These are phyloP conservation scores for Oryza longistaminata DNA, from an alignment of 176 grass and related monocot genomes.

Conservation along the genomic window DNA sequence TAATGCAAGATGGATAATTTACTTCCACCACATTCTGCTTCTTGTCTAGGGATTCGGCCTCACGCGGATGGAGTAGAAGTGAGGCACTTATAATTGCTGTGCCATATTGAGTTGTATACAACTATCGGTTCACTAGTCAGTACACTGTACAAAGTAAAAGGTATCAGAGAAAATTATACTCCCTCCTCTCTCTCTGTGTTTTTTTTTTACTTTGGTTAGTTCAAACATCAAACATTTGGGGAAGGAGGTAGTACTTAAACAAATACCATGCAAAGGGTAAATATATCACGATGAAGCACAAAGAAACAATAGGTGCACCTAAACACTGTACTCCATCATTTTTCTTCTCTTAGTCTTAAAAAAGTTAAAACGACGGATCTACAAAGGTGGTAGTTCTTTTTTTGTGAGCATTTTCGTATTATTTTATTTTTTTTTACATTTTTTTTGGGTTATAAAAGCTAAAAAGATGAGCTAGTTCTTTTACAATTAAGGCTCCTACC, in stretches of 20 bases:
- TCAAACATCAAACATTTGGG: too few species aligned
- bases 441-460: slow-evolving; percentile 33
- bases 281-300: background rate
- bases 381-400: slow-evolving; percentile 9
- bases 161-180: background rate
- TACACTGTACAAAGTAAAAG: background rate
- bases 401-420: background rate
- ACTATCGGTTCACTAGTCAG: background rate
- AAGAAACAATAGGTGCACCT: background rate
- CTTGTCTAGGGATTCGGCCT: too few species aligned
- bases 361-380: slow-evolving; percentile 9
- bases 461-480: background rate
- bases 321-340: background rate
- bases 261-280: background rate
- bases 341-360: background rate
- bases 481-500: background rate
- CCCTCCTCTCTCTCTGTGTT: too few species aligned
- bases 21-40: too few species aligned
- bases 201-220: too few species aligned
- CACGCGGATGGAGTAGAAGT: too few species aligned
- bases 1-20: too few species aligned
- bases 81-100: too few species aligned
- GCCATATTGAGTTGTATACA: background rate
- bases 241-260: background rate
- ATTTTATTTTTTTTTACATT: background rate